Evolutionary conservation across 2,329 filamentous ascomycete species (phyloP).

Genomic region (Chrysoporthe deuterocubensis): DNA sequence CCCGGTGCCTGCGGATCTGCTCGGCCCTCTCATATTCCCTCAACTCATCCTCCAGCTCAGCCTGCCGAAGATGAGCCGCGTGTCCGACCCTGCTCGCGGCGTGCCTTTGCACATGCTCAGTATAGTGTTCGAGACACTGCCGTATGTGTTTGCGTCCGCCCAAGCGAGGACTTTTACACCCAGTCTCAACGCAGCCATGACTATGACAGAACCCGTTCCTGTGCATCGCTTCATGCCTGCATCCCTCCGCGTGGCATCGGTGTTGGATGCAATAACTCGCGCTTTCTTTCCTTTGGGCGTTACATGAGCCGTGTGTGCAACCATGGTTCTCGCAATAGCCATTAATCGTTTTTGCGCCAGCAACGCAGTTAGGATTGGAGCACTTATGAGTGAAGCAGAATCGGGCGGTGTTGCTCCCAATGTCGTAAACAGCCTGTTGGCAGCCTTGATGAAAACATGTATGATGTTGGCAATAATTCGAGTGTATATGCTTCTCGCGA

Average conservation of each 20-base stretch:
- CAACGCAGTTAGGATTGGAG: slow-evolving; percentile 3
- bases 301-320: slow-evolving; percentile 21
- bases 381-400: slow-evolving; percentile 27
- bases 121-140: slow-evolving; percentile 22
- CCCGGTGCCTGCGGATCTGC: not conserved
- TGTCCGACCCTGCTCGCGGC: slow-evolving; percentile 7
- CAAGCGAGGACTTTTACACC: slow-evolving; percentile 12
- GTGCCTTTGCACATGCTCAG: not conserved
- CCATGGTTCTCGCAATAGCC: slow-evolving; percentile 21
- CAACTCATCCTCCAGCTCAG: slow-evolving; percentile 17
- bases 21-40: slow-evolving; percentile 3
- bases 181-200: slow-evolving; percentile 16
- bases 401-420: slow-evolving; percentile 15
- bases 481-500: slow-evolving; percentile 8
- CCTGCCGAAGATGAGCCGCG: not conserved
- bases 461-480: slow-evolving; percentile 25
- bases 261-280: slow-evolving; percentile 19
- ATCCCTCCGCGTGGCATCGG: slow-evolving; percentile 17
- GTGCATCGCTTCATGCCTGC: slow-evolving; percentile 10
- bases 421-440: slow-evolving; percentile 20
- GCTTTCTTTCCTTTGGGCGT: not conserved
- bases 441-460: slow-evolving; percentile 19
- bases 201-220: slow-evolving; percentile 21
- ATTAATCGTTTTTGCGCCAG: slow-evolving; percentile 3
- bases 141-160: slow-evolving; percentile 14